phyloP scores from a whole-genome alignment of 345 rosid genomes.

The Boechera divaricarpa region DNA sequence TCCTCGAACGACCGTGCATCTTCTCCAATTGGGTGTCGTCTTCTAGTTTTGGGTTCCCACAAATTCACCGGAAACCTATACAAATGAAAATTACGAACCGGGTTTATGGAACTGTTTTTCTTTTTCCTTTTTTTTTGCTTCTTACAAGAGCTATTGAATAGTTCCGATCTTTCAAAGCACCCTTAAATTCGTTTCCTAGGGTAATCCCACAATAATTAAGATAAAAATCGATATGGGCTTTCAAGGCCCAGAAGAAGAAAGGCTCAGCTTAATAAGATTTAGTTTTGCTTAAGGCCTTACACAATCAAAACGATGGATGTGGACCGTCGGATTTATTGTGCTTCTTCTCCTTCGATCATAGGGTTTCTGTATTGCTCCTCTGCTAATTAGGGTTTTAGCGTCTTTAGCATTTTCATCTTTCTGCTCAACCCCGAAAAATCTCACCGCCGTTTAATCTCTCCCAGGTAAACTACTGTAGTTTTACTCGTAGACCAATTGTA shows the following conservation, averaged over 20 bases:
- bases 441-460: not conserved
- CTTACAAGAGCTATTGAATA: not conserved
- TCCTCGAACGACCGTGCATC: too few species aligned
- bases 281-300: not conserved
- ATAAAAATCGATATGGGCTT: constrained; percentile 17
- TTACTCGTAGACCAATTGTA: not conserved
- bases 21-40: too few species aligned
- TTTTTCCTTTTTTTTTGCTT: not conserved
- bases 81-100: too few species aligned
- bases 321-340: not conserved
- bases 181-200: not conserved
- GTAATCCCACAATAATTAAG: not conserved
- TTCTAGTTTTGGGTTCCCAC: too few species aligned
- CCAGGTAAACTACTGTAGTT: constrained; percentile 1
- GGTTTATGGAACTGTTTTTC: too few species aligned
- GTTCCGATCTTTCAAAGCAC: not conserved
- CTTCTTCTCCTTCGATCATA: constrained; percentile 16
- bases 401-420: not conserved
- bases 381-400: not conserved
- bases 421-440: not conserved
- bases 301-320: not conserved
- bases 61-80: too few species aligned
- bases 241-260: not conserved
- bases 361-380: constrained; percentile 11
- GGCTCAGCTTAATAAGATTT: not conserved